These are phyloP conservation scores for Torulaspora gathmanii DNA, from an alignment of 805 yeast genomes.

Conservation along the genomic window DNA sequence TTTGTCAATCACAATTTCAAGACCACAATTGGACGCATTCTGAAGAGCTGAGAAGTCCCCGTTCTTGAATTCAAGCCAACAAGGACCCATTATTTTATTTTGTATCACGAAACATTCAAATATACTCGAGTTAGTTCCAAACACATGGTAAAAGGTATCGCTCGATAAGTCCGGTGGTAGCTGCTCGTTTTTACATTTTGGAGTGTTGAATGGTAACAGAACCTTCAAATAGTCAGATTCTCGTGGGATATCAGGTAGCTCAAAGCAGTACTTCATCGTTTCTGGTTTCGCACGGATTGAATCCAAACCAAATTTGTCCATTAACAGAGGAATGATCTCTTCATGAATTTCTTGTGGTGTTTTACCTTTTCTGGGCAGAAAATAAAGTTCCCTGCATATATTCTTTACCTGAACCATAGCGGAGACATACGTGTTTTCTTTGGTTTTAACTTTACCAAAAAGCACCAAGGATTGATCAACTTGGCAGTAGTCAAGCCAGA, in stretches of 20 bases:
- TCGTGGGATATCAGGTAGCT: conserved; percentile 66
- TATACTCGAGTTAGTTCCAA: conserved; percentile 67
- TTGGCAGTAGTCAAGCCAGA: conserved; percentile 87
- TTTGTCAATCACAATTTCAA: conserved; percentile 59
- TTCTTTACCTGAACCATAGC: conserved; percentile 73
- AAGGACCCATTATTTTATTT: conserved; percentile 91
- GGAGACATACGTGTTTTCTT: conserved; percentile 57
- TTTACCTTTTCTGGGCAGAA: conserved; percentile 64
- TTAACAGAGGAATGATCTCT: conserved; percentile 64
- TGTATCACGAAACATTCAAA: conserved; percentile 85
- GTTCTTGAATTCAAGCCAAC: conserved; percentile 78
- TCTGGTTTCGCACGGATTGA: conserved; percentile 67
- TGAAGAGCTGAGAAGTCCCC: conserved; percentile 55
- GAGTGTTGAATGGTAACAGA: conserved; percentile 66
- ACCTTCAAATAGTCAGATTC: conserved; percentile 78
- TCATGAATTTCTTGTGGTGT: conserved; percentile 65
- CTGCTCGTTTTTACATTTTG: conserved; percentile 44
- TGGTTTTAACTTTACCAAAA: conserved; percentile 73
- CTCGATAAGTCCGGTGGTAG: conserved; percentile 68
- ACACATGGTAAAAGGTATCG: conserved; percentile 68
- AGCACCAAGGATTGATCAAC: conserved; percentile 61
- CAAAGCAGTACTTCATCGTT: conserved; percentile 81
- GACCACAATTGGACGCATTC: conserved; percentile 72
- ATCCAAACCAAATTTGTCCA: conserved; percentile 57
- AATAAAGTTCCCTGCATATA: conserved; percentile 64